These are phyloP conservation scores for Ballota nigra DNA, from an alignment of 257 asterid genomes.

Conservation along the genomic window DNA sequence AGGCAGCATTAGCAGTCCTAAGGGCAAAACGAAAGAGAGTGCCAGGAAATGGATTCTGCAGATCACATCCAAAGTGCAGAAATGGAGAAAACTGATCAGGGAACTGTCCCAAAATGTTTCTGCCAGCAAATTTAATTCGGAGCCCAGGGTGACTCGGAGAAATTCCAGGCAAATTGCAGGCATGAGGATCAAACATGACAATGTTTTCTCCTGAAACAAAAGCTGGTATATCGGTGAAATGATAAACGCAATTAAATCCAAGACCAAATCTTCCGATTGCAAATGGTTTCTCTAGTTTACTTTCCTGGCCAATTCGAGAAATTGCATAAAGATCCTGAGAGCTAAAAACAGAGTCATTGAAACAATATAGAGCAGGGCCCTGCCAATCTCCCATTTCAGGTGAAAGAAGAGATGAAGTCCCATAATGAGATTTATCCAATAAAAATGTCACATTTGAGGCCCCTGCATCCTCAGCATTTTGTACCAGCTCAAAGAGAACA, in stretches of 20 bases:
- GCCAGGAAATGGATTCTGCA: slow-evolving; percentile 81
- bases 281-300: slow-evolving; percentile 92
- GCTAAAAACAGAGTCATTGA: slow-evolving; percentile 89
- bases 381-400: slow-evolving; percentile 99
- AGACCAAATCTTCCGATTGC: slow-evolving; percentile 98
- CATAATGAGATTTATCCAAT: slow-evolving; percentile 91
- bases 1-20: slow-evolving; percentile 67
- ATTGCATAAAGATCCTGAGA: slow-evolving; percentile 95
- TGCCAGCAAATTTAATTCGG: slow-evolving; percentile 77
- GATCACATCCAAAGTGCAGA: slow-evolving; percentile 88
- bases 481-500: slow-evolving; percentile 90
- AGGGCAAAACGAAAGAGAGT: slow-evolving; percentile 96
- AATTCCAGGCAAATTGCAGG: slow-evolving; percentile 88
- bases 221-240: slow-evolving; percentile 88
- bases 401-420: slow-evolving; percentile 88
- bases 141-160: slow-evolving; percentile 98
- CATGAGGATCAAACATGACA: slow-evolving; percentile 98
- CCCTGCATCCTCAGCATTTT: slow-evolving; percentile 97
- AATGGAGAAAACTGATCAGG: slow-evolving; percentile 99
- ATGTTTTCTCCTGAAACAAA: slow-evolving; percentile 97
- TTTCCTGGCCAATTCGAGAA: slow-evolving; percentile 98
- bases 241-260: slow-evolving; percentile 92
- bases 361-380: slow-evolving; percentile 97
- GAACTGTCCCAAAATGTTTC: slow-evolving; percentile 79
- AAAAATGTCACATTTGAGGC: slow-evolving; percentile 83